A percentile compares a stretch with the other conserved stretches of the same genome.
Conservation (phyloP, 768 basidiomycete genomes). For the Trametes gibbosa region DNA sequence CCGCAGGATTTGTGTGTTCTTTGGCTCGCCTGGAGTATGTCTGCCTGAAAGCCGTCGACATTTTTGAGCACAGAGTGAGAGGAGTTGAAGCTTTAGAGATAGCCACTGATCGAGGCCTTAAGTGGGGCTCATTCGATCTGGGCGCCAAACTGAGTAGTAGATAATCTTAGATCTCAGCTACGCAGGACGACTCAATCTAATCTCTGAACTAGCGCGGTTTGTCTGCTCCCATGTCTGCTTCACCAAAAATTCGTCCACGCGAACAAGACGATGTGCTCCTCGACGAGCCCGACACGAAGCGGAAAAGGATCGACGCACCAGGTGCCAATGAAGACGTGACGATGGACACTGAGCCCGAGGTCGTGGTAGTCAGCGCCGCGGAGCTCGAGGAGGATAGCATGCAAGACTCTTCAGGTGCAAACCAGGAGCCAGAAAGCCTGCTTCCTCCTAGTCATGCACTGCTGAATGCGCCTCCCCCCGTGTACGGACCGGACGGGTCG, state of each 20-base stretch:
- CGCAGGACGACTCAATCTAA: slow-evolving; percentile 10
- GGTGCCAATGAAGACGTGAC: slow-evolving; percentile 15
- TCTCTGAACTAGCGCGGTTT: slow-evolving; percentile 6
- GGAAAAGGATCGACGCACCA: slow-evolving; percentile 33
- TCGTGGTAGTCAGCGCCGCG: slow-evolving; percentile 11
- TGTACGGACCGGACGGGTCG: slow-evolving; percentile 45
- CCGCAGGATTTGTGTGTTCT: slow-evolving; percentile 69
- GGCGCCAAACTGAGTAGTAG: too few relatives aligned
- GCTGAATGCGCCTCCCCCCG: slow-evolving; percentile 55
- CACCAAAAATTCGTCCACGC: slow-evolving; percentile 20
- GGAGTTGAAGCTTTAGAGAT: neutral
- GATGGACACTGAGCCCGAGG: slow-evolving; percentile 10
- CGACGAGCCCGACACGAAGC: slow-evolving; percentile 35
- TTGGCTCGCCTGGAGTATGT: slow-evolving; percentile 63
- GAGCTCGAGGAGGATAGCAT: slow-evolving; percentile 9
- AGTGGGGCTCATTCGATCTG: too few relatives aligned
- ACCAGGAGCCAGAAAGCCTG: slow-evolving; percentile 23
- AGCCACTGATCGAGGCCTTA: neutral
- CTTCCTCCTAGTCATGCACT: slow-evolving; percentile 76
- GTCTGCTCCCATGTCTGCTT: slow-evolving; percentile 11
- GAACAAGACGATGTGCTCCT: slow-evolving; percentile 23
- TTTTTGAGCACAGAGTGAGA: slow-evolving; percentile 28
- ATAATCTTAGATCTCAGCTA: neutral
- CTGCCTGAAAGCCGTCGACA: slow-evolving; percentile 38
- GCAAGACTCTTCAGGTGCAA: neutral